These are phyloP conservation scores for Cladophialophora carrionii DNA, from an alignment of 2,329 filamentous ascomycete genomes.

Conservation along the genomic window DNA sequence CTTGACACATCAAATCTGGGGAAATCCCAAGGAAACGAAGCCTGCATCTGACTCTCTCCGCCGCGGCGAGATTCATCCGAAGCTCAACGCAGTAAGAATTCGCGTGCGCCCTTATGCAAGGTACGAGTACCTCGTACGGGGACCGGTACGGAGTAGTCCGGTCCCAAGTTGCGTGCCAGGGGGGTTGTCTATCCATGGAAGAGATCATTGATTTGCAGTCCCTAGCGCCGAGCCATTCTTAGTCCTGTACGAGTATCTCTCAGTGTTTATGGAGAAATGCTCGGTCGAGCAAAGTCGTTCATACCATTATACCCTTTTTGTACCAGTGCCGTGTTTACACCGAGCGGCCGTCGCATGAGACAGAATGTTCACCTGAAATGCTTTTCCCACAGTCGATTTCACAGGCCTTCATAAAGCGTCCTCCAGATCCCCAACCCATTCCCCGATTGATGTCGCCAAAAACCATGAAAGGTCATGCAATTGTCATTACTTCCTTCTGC, in stretches of 20 bases:
- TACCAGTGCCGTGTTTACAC: neutral
- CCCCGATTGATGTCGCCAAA: neutral
- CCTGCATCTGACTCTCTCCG: neutral
- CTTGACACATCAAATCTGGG: conserved; percentile 10
- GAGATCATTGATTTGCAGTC: neutral
- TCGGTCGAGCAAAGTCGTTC: neutral
- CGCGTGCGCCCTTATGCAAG: conserved; percentile 20
- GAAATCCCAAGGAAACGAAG: conserved; percentile 1
- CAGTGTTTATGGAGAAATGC: neutral
- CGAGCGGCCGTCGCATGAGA: neutral
- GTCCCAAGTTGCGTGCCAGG: neutral
- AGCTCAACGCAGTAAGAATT: conserved; percentile 7
- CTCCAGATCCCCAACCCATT: neutral
- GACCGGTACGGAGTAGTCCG: neutral
- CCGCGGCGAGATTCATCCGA: neutral
- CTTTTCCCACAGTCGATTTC: neutral
- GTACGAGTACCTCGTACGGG: neutral
- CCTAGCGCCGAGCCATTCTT: neutral
- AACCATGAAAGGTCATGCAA: neutral
- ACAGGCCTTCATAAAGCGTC: neutral
- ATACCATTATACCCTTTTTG: neutral
- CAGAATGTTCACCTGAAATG: neutral
- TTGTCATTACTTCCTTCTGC: conserved; percentile 30
- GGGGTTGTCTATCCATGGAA: neutral
- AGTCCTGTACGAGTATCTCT: neutral